Evolutionary conservation across 805 yeast species (phyloP).

Genomic region (Metschnikowia aberdeeniae): DNA sequence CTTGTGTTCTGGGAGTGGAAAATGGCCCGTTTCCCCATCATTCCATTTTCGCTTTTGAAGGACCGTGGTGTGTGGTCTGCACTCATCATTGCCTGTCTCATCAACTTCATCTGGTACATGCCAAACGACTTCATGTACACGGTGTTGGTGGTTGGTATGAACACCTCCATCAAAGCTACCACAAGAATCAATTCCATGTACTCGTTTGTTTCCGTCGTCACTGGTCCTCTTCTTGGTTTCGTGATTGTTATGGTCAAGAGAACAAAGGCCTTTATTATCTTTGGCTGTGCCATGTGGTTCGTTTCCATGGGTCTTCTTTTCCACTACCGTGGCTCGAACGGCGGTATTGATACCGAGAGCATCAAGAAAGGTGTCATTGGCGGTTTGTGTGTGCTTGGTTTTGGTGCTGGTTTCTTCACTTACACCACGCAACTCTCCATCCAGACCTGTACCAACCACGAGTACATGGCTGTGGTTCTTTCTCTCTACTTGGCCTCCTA

Average conservation of each 20-base stretch:
- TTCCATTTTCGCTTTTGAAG: conserved; percentile 54
- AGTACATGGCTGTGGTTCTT: conserved; percentile 58
- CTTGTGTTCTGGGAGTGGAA: conserved; percentile 57
- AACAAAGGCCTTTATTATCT: conserved; percentile 55
- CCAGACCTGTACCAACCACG: conserved; percentile 57
- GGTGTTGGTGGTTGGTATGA: conserved; percentile 59
- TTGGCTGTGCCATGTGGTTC: conserved; percentile 57
- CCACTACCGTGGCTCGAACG: conserved; percentile 49
- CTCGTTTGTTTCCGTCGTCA: conserved; percentile 61
- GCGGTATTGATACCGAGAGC: conserved; percentile 29
- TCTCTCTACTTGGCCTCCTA: conserved; percentile 56
- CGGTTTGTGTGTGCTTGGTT: conserved; percentile 58
- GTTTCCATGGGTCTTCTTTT: conserved; percentile 58
- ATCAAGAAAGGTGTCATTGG: conserved; percentile 57
- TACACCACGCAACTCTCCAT: conserved; percentile 60
- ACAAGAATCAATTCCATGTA: conserved; percentile 58
- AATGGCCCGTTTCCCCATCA: conserved; percentile 56
- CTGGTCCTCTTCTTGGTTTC: conserved; percentile 57
- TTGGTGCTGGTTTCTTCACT: conserved; percentile 72
- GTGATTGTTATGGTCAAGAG: conserved; percentile 44
- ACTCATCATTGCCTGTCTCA: conserved; percentile 51
- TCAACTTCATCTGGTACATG: conserved; percentile 63
- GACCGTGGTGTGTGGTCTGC: conserved; percentile 77
- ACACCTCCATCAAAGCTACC: conserved; percentile 58
- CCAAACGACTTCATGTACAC: conserved; percentile 68